Conservation (phyloP, 2,329 filamentous ascomycete species). For the Diaporthe citriasiana region DNA sequence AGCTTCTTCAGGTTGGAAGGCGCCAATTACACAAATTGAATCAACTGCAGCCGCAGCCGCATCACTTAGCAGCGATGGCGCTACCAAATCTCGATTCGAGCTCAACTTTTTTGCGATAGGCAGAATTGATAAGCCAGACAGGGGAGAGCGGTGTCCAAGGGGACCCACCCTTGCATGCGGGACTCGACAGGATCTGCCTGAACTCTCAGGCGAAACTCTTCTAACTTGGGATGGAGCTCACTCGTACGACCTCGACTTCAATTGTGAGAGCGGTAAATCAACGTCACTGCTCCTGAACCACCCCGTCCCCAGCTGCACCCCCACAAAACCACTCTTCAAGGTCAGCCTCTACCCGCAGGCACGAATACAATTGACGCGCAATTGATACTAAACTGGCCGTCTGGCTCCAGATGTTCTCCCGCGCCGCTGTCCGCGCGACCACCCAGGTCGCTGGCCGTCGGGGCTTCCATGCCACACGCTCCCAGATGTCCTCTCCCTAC, state of each 20-base stretch:
- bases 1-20: constrained; percentile 21
- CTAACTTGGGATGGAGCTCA: constrained; percentile 19
- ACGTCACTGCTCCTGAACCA: constrained; percentile 41
- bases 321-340: constrained; percentile 21
- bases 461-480: constrained; percentile 91
- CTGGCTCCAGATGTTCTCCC: constrained; percentile 83
- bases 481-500: constrained; percentile 90
- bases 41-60: constrained; percentile 23
- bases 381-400: constrained; percentile 53
- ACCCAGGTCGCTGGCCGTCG: constrained; percentile 76
- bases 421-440: constrained; percentile 75
- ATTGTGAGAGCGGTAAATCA: constrained; percentile 14
- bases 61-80: constrained; percentile 16
- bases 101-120: constrained; percentile 37
- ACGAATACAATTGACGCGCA: constrained; percentile 44
- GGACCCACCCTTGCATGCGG: background rate
- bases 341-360: constrained; percentile 13
- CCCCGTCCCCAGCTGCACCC: constrained; percentile 21
- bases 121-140: constrained; percentile 31
- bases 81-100: constrained; percentile 34
- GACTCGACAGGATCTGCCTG: constrained; percentile 6
- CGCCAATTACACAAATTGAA: constrained; percentile 27
- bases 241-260: constrained; percentile 33
- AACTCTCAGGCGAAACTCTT: constrained; percentile 3
- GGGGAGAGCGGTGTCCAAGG: constrained; percentile 21